These are phyloP conservation scores for Yamadazyma triangularis DNA, from an alignment of 1,139 yeast species.

Conservation along the genomic window DNA sequence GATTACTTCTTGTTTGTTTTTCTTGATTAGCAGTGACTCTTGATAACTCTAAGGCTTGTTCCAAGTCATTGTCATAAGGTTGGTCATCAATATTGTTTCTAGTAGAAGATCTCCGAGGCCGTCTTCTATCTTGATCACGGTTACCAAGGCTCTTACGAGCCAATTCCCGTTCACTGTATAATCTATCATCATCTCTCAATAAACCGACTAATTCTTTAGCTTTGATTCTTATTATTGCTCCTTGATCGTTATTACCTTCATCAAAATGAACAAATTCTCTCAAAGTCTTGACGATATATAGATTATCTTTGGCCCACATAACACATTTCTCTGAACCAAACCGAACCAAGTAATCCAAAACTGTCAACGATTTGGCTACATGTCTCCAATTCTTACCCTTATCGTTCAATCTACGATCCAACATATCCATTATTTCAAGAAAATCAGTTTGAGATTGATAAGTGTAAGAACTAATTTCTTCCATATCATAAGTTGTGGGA, in stretches of 20 bases:
- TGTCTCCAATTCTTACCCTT: constrained; percentile 99
- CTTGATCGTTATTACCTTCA: constrained; percentile 79
- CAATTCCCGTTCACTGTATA: constrained; percentile 64
- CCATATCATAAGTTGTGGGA: constrained; percentile 80
- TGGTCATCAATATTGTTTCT: constrained; percentile 10
- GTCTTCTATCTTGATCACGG: constrained; percentile 5
- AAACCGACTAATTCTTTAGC: constrained; percentile 85
- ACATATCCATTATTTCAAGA: constrained; percentile 91
- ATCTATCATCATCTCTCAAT: constrained; percentile 78
- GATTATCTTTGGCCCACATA: constrained; percentile 87
- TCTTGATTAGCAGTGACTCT: constrained; percentile 85
- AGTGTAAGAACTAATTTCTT: constrained; percentile 74
- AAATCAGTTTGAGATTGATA: constrained; percentile 71
- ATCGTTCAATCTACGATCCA: constrained; percentile 89
- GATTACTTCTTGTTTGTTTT: constrained; percentile 14
- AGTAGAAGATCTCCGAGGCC: constrained; percentile 17
- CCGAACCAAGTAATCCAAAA: constrained; percentile 82
- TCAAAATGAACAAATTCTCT: constrained; percentile 87
- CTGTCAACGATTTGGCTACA: constrained; percentile 85
- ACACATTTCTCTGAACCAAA: constrained; percentile 90
- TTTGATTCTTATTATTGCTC: constrained; percentile 83
- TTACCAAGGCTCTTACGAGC: constrained; percentile 23
- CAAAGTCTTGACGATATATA: constrained; percentile 84
- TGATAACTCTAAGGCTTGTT: constrained; percentile 79
- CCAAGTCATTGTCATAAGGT: constrained; percentile 77